Evolutionary conservation across 257 asterid species (phyloP).

Genomic region (Plectranthus barbatus): DNA sequence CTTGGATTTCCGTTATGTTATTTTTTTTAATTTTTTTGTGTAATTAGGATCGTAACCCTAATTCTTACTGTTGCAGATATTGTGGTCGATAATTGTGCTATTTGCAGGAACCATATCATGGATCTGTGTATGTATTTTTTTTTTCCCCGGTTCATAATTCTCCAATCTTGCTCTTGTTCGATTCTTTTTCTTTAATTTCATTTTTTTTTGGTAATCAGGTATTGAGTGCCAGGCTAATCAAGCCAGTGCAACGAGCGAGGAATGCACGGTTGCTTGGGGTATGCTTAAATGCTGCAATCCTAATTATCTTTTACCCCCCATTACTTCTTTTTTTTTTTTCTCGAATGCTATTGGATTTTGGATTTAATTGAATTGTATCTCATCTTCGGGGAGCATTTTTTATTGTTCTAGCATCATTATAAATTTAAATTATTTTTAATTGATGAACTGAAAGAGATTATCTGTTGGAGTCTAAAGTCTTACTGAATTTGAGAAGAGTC

Average conservation of each 20-base stretch:
- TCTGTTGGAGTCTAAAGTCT: background rate
- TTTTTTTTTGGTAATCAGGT: constrained; percentile 35
- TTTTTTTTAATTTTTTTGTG: background rate
- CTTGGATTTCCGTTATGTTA: background rate
- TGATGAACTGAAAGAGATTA: background rate
- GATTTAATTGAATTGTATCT: background rate
- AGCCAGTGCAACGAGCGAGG: constrained; percentile 97
- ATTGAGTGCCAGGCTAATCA: constrained; percentile 99
- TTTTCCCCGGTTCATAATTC: background rate
- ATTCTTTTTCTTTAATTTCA: background rate
- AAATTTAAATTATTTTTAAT: background rate
- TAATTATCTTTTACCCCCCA: background rate
- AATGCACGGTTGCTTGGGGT: constrained; percentile 99
- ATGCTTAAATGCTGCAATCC: constrained; percentile 20
- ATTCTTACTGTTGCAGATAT: constrained; percentile 51
- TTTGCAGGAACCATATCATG: constrained; percentile 95
- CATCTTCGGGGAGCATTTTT: background rate
- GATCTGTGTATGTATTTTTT: constrained; percentile 71
- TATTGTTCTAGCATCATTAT: background rate
- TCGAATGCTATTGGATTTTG: background rate
- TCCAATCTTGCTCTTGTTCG: background rate
- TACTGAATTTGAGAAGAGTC: background rate
- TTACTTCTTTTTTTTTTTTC: background rate
- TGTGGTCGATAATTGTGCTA: constrained; percentile 93
- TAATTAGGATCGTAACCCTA: constrained; percentile 19